Conservation (phyloP, 345 rosid species). For the Populus ilicifolia region DNA sequence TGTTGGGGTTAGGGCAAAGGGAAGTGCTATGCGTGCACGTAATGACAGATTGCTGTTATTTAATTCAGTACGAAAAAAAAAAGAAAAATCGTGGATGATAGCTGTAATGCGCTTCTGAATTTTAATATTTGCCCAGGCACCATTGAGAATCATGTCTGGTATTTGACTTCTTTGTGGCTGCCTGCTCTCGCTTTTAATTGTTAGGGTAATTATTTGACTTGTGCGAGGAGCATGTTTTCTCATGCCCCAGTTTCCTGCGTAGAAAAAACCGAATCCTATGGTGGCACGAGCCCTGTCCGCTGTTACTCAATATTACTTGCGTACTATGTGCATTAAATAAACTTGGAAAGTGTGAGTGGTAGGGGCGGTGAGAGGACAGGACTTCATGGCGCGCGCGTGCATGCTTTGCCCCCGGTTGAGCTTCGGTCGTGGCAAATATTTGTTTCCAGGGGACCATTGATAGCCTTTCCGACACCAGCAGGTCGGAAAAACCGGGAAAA, state of each 20-base stretch:
- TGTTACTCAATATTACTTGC: neutral
- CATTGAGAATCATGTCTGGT: slow-evolving; percentile 7
- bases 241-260: neutral
- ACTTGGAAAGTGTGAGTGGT: neutral
- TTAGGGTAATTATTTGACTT: neutral
- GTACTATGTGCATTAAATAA: too few relatives aligned
- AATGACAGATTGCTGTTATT: slow-evolving; percentile 16
- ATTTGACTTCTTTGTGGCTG: neutral
- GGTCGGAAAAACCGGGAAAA: too few relatives aligned
- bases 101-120: slow-evolving; percentile 28
- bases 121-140: neutral
- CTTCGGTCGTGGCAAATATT: neutral
- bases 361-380: neutral
- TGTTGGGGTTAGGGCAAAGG: slow-evolving; percentile 14
- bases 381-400: too few relatives aligned
- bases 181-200: neutral
- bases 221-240: neutral
- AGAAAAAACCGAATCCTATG: neutral
- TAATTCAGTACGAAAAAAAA: too few relatives aligned
- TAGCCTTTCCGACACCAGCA: neutral
- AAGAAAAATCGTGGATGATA: slow-evolving; percentile 9
- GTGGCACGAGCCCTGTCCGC: neutral
- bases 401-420: neutral
- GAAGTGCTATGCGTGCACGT: slow-evolving; percentile 37
- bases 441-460: neutral